Evolutionary conservation across 768 basidiomycete genomes (phyloP), one percentile per base, ranked within the genome.

Genomic region (Mycena vitilis): DNA sequence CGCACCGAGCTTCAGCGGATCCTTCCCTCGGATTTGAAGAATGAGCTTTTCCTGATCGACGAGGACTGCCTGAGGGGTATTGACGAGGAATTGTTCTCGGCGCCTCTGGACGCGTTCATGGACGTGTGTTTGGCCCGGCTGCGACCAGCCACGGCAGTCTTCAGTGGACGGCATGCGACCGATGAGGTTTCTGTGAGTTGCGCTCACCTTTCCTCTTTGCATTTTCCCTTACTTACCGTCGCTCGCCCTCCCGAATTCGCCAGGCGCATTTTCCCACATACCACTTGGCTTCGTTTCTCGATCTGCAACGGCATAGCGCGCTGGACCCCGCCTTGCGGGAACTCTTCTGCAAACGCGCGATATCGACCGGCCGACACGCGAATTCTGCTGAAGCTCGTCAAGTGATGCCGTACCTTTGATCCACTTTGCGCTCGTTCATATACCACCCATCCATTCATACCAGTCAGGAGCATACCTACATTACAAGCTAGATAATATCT

Each of bases 81-180:
- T 42, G 69, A 66, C 30, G 55, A 58, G 18, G 69, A 70, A 25
- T 16, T 70, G 5, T 59, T 56, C 64, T 49, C 54, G 3, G 64
- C 69, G n/a, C 69, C 64, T 23, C 6, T 70, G 54, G 69, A 66
- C 45, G 64, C 63, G 15, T 70, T 70, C 44, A 64, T 59, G 51
- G 65, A 66, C 40, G 64, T 63, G 18, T 70, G 64, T 49, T 22
- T 70, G 13, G 22, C 64, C 13, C 40, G 42, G 34, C 64, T 66
- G 48, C 64, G 47, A 30, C 60, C 59, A 7, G 30, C 63, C 25
- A 51, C 65, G 4, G 18, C 59, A 5, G 34, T 54, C 13, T 38
- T 44, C 54, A 11, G 34, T 22, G n/a, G 22, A 23, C 47, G 47
- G 22, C 52, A 40, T 18, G 15, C 16, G 48, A 52, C 34, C 20